A percentile compares a stretch with the other conserved stretches of the same genome.
Conservation (phyloP, 805 yeast species). For the Pichia cephalocereana region DNA sequence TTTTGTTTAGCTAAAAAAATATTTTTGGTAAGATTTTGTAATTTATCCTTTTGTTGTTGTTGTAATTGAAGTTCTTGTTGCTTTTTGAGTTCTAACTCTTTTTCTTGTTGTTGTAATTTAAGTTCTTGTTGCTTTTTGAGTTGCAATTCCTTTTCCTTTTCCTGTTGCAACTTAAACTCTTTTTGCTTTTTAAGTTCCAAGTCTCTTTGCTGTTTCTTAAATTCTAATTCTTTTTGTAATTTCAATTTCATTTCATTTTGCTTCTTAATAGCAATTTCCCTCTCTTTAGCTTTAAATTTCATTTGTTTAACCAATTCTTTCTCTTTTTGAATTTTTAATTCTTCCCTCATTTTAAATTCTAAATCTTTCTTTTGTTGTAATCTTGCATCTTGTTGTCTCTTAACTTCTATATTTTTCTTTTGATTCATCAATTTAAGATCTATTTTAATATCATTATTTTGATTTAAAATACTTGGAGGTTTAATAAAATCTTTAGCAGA, state of each 20-base stretch:
- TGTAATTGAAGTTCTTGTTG: background rate
- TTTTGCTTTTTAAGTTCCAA: background rate
- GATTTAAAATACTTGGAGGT: background rate
- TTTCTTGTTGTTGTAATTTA: background rate
- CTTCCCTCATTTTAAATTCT: no score
- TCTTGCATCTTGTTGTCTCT: no score
- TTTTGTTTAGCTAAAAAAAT: background rate
- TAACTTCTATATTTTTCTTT: no score
- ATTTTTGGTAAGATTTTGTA: background rate
- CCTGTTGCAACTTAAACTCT: background rate
- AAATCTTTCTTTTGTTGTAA: no score
- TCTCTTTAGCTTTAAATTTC: no score
- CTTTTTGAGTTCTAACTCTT: background rate
- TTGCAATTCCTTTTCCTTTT: background rate
- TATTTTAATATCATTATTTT: background rate
- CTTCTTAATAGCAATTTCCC: no score
- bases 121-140: background rate
- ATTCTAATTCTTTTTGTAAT: no score
- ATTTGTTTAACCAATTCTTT: no score
- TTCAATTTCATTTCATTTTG: no score
- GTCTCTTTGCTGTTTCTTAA: background rate
- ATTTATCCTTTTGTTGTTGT: background rate
- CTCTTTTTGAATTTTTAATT: no score
- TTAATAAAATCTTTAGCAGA: background rate
- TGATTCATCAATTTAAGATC: no score